A percentile compares a stretch with the other conserved stretches of the same genome.
phyloP scores from a whole-genome alignment of 306 rosid genomes.

The Cicer bijugum region DNA sequence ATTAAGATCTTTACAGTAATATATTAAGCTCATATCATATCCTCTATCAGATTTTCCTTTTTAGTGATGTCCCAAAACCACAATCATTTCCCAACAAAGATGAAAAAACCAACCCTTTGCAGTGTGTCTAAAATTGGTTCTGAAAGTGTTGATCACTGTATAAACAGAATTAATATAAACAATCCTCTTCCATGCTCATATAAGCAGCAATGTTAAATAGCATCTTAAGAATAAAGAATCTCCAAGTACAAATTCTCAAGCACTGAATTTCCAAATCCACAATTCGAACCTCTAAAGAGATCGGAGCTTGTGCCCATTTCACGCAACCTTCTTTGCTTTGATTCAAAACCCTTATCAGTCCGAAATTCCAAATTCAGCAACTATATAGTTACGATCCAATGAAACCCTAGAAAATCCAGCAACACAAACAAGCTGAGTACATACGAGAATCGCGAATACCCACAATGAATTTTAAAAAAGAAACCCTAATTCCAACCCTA shows the following conservation, averaged over 20 bases:
- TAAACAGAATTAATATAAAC: slow-evolving; percentile 48
- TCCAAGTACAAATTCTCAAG: slow-evolving; percentile 53
- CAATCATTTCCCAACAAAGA: slow-evolving; percentile 37
- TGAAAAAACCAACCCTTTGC: slow-evolving; percentile 24
- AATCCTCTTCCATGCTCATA: slow-evolving; percentile 71
- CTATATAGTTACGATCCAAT: slow-evolving; percentile 38
- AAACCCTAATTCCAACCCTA: slow-evolving; percentile 38
- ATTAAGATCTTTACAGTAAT: slow-evolving; percentile 7
- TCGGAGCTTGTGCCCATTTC: slow-evolving; percentile 43
- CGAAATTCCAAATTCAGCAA: slow-evolving; percentile 34
- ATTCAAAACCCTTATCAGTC: slow-evolving; percentile 33
- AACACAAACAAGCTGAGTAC: slow-evolving; percentile 38
- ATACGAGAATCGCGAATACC: slow-evolving; percentile 1
- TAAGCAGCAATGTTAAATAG: slow-evolving; percentile 37
- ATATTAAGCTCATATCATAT: slow-evolving; percentile 48
- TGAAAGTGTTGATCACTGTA: slow-evolving; percentile 50
- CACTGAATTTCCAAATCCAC: slow-evolving; percentile 46
- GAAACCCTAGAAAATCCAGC: slow-evolving; percentile 45
- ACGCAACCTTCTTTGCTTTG: slow-evolving; percentile 12
- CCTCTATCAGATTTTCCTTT: background rate
- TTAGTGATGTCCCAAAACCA: too few species aligned
- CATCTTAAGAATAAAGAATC: slow-evolving; percentile 48
- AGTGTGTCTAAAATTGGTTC: slow-evolving; percentile 31
- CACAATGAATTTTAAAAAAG: background rate
- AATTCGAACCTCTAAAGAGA: slow-evolving; percentile 31